Base-by-base conservation (phyloP, 2,329 filamentous ascomycete species). In the Fonsecaea erecta region DNA sequence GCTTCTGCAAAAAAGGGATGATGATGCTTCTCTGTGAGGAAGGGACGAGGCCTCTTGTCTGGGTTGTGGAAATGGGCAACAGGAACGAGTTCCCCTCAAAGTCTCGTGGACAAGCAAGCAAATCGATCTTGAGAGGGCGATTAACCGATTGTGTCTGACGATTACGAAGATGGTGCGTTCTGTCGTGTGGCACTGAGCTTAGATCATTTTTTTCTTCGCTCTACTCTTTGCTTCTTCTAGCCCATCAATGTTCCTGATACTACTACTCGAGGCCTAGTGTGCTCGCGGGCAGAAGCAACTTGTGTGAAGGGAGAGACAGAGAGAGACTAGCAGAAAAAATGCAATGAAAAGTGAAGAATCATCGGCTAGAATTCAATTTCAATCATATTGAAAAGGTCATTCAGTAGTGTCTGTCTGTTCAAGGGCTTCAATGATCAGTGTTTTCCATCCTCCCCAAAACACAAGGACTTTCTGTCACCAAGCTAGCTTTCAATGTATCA, bases 171-270 rank as follows among this genome's bases (percentile, higher is more conserved):
- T 26, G 43, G 21, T 3, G 43, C 18, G 43, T 48, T 48, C 43
- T 48, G 43, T 48, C 43, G 43, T 48, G 18, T 30, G n/a, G 21
- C 55, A 52, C 26, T 53, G 9, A 35, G 28, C 52, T 53, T 53
- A 35, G 16, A 53, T 53, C 52, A 24, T 8, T 32, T 57, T 18
- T 57, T 43, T 37, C n/a, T n/a, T n/a, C n/a, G 37, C 18, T 57
- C 32, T 30, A 21, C 35, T 46, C 55, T 48, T 48, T n/a, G n/a
- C n/a, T n/a, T 18, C 43, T 48, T 48, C 43, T 48, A 24, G 18
- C 18, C 43, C n/a, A 48, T 48, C 40, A 46, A 46, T 6, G 11
- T 18, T n/a, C 40, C 9, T 46, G 40, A 46, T 46, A 21, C 1
- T 46, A 21, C n/a, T n/a, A n/a, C n/a, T 24, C 18, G n/a, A 48